Evolutionary conservation across 169 alveolate genomes (phyloP).

Genomic region (Plasmodium cynomolgi): DNA sequence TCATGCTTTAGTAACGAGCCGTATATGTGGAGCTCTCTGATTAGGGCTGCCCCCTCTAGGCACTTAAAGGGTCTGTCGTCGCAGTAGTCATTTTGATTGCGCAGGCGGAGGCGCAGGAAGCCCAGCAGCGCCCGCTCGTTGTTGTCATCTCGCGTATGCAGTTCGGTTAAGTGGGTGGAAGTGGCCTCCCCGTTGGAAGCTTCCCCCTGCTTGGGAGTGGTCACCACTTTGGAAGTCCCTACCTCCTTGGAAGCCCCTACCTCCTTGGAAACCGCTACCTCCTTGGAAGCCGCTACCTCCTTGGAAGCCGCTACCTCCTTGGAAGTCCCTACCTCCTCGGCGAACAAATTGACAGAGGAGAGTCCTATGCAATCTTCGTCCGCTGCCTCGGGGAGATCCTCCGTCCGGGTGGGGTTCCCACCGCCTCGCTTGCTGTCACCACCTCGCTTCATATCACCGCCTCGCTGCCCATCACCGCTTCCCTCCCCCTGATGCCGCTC

Average conservation of each 20-base stretch:
- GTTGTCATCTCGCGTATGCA: conserved; percentile 68
- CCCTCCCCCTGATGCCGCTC: conserved; percentile 18
- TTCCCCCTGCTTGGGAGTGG: not conserved
- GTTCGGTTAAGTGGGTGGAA: not conserved
- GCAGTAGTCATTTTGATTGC: conserved; percentile 74
- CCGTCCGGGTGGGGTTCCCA: not conserved
- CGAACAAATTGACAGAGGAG: not conserved
- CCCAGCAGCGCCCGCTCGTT: conserved; percentile 85
- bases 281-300: not conserved
- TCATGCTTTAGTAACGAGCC: conserved; percentile 81
- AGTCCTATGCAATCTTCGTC: not conserved
- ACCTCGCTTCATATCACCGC: not conserved
- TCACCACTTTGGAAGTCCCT: not conserved
- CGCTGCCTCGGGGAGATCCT: not conserved
- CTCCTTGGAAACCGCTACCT: not conserved
- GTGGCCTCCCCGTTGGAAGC: not conserved
- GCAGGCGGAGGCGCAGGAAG: conserved; percentile 90
- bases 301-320: not conserved
- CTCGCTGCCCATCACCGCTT: not conserved
- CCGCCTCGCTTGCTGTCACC: not conserved
- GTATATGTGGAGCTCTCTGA: conserved; percentile 94
- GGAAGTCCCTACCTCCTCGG: not conserved
- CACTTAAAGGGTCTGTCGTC: conserved; percentile 77
- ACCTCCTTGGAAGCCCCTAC: not conserved
- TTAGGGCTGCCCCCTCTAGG: conserved; percentile 88